These are phyloP conservation scores for Patellifolia procumbens DNA, from an alignment of 179 eudicot species.

Conservation along the genomic window DNA sequence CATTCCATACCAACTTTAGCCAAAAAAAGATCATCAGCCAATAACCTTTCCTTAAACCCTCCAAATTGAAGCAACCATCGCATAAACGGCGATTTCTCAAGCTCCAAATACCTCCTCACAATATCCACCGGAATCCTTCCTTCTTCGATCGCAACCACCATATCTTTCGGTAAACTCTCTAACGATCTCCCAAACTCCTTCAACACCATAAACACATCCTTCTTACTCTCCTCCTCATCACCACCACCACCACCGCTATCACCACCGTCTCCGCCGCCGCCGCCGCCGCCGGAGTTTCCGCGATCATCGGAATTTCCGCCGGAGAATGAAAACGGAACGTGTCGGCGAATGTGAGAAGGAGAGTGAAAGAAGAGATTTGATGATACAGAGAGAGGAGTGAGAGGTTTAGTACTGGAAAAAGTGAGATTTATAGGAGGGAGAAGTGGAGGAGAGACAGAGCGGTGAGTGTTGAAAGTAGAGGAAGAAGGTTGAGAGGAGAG, in stretches of 20 bases:
- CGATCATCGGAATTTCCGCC: neutral
- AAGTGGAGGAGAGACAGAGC: neutral
- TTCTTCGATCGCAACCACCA: constrained; percentile 63
- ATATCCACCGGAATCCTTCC: constrained; percentile 70
- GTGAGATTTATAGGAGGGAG: neutral
- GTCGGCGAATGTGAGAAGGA: constrained; percentile 15
- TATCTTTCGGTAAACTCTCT: constrained; percentile 77
- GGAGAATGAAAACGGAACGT: neutral
- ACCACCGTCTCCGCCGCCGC: neutral
- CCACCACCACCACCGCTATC: too few species aligned
- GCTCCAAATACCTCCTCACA: constrained; percentile 57
- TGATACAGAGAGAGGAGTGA: constrained; percentile 10
- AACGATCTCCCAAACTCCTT: constrained; percentile 53
- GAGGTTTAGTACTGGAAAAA: neutral
- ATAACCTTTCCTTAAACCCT: constrained; percentile 78
- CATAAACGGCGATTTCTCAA: constrained; percentile 59
- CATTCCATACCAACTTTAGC: constrained; percentile 82
- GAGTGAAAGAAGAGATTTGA: neutral
- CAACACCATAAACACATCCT: constrained; percentile 34
- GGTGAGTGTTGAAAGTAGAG: neutral
- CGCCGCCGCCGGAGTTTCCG: neutral
- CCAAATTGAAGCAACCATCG: constrained; percentile 76
- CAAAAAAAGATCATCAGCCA: constrained; percentile 91
- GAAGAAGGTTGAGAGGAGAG: constrained; percentile 2
- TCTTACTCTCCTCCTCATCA: constrained; percentile 3